phyloP scores from a whole-genome alignment of 2,329 filamentous ascomycete species.

The Macrophomina pseudophaseolina region DNA sequence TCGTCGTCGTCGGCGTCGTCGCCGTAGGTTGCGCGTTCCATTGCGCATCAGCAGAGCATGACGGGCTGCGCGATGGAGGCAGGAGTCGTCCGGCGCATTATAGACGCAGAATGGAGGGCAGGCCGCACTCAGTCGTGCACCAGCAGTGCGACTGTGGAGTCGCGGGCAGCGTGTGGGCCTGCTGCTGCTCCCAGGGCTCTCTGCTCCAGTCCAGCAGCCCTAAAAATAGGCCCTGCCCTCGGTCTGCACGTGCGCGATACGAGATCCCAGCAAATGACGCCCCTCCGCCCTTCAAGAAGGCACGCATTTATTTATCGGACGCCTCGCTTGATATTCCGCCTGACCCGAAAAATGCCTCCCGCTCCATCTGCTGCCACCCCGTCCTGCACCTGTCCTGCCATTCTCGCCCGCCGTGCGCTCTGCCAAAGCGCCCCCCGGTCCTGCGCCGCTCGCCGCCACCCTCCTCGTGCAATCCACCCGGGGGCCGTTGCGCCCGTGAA shows the following conservation, averaged over 20 bases:
- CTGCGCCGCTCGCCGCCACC: not conserved
- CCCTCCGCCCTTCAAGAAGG: not conserved
- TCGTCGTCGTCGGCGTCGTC: constrained; percentile 25
- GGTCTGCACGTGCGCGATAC: constrained; percentile 19
- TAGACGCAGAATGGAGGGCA: not conserved
- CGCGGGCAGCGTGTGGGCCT: constrained; percentile 13
- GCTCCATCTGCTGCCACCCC: not conserved
- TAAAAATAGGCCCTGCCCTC: constrained; percentile 7
- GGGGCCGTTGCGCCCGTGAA: not conserved
- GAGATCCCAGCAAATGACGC: not conserved
- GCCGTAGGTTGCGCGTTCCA: constrained; percentile 24
- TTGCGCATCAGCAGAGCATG: constrained; percentile 24
- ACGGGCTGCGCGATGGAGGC: not conserved
- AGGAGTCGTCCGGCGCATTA: constrained; percentile 3
- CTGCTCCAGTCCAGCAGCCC: not conserved
- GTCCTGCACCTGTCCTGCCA: not conserved
- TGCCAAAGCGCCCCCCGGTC: not conserved
- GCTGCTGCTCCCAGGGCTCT: not conserved
- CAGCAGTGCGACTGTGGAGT: constrained; percentile 20
- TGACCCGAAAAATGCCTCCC: not conserved
- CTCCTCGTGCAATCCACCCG: not conserved
- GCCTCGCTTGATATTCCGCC: constrained; percentile 8
- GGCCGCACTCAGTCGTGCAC: not conserved
- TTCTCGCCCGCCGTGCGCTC: not conserved
- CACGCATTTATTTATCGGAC: constrained; percentile 4